Percentiles rank a stretch among this genome's conserved stretches.
Conservation (phyloP, 1,284 basidiomycete species). For the Ceratorhiza oryzae-sativae region DNA sequence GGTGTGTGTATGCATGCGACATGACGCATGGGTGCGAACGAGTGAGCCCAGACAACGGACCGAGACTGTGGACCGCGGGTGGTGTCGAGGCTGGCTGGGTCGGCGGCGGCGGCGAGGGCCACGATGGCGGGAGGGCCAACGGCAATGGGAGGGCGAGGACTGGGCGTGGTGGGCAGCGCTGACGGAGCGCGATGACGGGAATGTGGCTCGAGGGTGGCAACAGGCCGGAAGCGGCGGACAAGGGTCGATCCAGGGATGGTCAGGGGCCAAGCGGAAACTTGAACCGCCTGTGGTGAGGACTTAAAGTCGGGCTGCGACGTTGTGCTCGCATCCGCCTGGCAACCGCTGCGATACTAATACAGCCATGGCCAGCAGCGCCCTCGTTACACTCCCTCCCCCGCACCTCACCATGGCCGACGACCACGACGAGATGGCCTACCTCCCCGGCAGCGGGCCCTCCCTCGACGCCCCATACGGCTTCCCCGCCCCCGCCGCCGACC, state of each 20-base stretch:
- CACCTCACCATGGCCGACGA: constrained; percentile 3
- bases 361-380: neutral
- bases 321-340: constrained; percentile 16
- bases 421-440: constrained; percentile 27
- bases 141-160: too few species aligned
- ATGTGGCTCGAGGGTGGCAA: constrained; percentile 12
- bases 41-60: constrained; percentile 1
- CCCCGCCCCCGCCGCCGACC: constrained; percentile 4
- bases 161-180: too few species aligned
- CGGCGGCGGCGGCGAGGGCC: too few species aligned
- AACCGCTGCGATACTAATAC: neutral
- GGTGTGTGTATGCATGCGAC: neutral
- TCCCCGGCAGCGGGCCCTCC: constrained; percentile 19
- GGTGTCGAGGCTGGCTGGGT: too few species aligned
- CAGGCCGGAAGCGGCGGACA: neutral
- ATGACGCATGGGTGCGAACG: constrained; percentile 30
- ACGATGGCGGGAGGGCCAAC: too few species aligned
- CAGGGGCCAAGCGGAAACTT: neutral
- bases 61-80: too few species aligned
- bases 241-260: constrained; percentile 3
- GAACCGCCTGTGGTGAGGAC: neutral
- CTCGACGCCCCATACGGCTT: constrained; percentile 14
- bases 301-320: neutral
- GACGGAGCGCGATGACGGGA: neutral
- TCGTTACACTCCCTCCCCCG: neutral